Evolutionary conservation across 2,329 filamentous ascomycete genomes (phyloP).

Genomic region (Diaporthe velutina): DNA sequence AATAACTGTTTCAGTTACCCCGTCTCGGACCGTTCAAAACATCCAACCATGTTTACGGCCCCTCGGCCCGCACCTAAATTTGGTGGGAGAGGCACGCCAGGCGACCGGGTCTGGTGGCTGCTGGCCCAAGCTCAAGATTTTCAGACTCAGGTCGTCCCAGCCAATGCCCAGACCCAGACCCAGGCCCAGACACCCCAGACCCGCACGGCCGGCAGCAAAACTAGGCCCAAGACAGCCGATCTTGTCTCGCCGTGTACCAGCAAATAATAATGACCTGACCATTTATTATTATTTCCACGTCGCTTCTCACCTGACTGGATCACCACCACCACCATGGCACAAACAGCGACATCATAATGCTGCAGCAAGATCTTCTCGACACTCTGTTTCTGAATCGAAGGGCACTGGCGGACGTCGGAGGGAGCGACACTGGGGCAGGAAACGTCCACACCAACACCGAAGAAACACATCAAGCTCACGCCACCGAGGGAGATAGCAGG

Average conservation of each 20-base stretch:
- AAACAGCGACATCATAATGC: conserved; percentile 29
- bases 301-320: neutral
- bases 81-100: conserved; percentile 13
- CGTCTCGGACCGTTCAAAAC: neutral
- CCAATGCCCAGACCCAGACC: neutral
- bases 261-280: neutral
- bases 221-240: conserved; percentile 15
- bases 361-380: conserved; percentile 39
- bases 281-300: neutral
- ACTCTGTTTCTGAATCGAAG: conserved; percentile 38
- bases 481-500: neutral
- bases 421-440: neutral
- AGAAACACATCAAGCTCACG: neutral
- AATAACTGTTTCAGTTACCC: neutral
- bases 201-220: conserved; percentile 22
- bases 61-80: conserved; percentile 2
- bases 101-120: conserved; percentile 35
- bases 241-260: neutral
- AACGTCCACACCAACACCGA: neutral
- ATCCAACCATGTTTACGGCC: neutral
- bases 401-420: conserved; percentile 36
- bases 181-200: conserved; percentile 1
- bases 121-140: conserved; percentile 36
- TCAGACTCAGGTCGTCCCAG: neutral
- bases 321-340: conserved; percentile 28